phyloP scores from a whole-genome alignment of 345 rosid genomes.

The Brassica cretica region DNA sequence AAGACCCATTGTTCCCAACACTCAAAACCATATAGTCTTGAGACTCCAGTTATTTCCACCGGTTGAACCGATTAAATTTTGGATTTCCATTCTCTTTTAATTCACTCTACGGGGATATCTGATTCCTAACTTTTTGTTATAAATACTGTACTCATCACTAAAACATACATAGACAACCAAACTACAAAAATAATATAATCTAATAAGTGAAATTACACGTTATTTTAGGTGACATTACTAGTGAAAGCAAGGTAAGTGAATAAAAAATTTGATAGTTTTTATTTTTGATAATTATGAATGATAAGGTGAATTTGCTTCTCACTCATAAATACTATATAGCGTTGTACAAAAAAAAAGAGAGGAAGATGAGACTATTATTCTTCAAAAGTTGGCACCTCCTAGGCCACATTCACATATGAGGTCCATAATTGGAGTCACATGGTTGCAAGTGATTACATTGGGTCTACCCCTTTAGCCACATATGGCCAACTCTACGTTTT shows the following conservation, averaged over 20 bases:
- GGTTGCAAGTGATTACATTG: conserved; percentile 42
- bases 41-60: conserved; percentile 2
- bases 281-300: not conserved
- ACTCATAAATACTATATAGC: not conserved
- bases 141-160: not conserved
- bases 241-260: not conserved
- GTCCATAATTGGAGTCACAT: conserved; percentile 43
- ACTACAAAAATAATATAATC: not conserved
- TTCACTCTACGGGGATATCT: not conserved
- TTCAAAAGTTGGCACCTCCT: conserved; percentile 27
- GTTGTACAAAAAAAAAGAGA: not conserved
- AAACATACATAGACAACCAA: not conserved
- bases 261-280: not conserved
- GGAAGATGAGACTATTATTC: not conserved
- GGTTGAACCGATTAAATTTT: conserved; percentile 1
- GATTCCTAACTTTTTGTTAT: not conserved
- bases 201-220: not conserved
- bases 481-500: conserved; percentile 41
- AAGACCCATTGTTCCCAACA: not conserved
- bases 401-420: conserved; percentile 40
- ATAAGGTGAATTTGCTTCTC: not conserved
- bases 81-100: not conserved
- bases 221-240: not conserved
- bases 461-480: conserved; percentile 43
- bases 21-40: not conserved